phyloP scores from a whole-genome alignment of 2,329 filamentous ascomycete species.

The Tolypocladium ovalisporum region DNA sequence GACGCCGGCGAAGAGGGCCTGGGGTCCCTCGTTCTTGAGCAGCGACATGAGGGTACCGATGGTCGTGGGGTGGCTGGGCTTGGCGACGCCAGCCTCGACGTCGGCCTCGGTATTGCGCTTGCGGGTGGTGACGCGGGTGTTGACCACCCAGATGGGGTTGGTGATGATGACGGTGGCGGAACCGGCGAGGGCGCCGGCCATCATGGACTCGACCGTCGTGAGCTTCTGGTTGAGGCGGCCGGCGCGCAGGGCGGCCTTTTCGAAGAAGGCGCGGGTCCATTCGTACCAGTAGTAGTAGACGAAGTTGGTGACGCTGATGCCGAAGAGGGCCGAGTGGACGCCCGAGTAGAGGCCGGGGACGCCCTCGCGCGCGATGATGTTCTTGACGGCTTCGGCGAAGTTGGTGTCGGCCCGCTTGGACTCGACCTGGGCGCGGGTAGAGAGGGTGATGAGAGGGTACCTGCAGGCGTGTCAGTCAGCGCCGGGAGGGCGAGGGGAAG shows the following conservation, averaged over 20 bases:
- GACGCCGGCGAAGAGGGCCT: constrained; percentile 83
- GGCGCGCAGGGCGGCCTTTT: constrained; percentile 60
- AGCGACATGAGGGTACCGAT: constrained; percentile 72
- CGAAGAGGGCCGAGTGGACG: constrained; percentile 87
- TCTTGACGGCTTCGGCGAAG: constrained; percentile 70
- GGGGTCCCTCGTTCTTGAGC: constrained; percentile 71
- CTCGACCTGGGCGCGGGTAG: constrained; percentile 94
- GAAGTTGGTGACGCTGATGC: constrained; percentile 97
- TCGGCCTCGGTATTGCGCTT: constrained; percentile 44
- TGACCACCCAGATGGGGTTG: constrained; percentile 98
- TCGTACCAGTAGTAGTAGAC: constrained; percentile 99
- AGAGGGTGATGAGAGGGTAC: constrained; percentile 94
- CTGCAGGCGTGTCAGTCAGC: constrained; percentile 29
- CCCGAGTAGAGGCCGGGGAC: constrained; percentile 83
- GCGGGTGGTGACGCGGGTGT: constrained; percentile 94
- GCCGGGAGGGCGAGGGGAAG: no score
- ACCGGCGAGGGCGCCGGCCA: constrained; percentile 86
- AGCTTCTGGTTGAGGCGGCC: constrained; percentile 71
- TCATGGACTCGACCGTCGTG: constrained; percentile 87
- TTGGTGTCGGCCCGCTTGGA: constrained; percentile 83
- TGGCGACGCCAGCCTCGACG: constrained; percentile 25
- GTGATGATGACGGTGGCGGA: constrained; percentile 91
- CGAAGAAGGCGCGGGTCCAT: constrained; percentile 85
- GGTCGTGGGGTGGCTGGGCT: constrained; percentile 54
- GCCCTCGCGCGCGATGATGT: constrained; percentile 87